Evolutionary conservation across 116 monocot species (phyloP).

Genomic region (Iris pallida): DNA sequence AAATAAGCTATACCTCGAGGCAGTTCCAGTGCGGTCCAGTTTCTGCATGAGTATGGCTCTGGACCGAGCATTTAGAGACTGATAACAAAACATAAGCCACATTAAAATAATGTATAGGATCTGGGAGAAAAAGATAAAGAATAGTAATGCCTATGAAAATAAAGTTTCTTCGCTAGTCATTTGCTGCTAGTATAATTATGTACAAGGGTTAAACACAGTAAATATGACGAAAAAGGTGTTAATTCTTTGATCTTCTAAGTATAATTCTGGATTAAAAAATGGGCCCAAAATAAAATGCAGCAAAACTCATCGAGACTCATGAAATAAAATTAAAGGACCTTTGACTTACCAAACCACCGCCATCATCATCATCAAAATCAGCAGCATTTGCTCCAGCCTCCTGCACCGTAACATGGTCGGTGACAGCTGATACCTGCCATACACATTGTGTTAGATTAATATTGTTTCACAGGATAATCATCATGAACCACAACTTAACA

Average conservation of each 20-base stretch:
- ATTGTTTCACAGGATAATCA: neutral
- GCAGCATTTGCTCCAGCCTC: slow-evolving; percentile 56
- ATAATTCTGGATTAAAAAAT: too few species aligned
- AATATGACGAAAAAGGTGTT: too few species aligned
- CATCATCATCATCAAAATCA: slow-evolving; percentile 93
- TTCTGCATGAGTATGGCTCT: slow-evolving; percentile 76
- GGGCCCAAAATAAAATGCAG: too few species aligned
- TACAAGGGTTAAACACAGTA: too few species aligned
- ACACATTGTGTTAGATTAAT: neutral
- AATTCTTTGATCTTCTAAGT: too few species aligned
- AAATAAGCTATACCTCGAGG: slow-evolving; percentile 29
- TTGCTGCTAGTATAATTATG: too few species aligned
- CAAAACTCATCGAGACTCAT: too few species aligned
- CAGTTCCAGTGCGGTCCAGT: slow-evolving; percentile 66
- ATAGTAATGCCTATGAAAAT: too few species aligned
- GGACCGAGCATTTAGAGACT: slow-evolving; percentile 66
- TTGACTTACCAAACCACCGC: slow-evolving; percentile 61
- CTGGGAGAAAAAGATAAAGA: too few species aligned
- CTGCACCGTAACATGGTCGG: slow-evolving; percentile 56
- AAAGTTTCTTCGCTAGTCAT: too few species aligned
- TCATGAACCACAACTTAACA: slow-evolving; percentile 27
- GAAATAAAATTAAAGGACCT: neutral
- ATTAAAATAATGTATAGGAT: too few species aligned
- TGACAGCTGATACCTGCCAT: slow-evolving; percentile 76
- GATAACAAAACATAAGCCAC: neutral